Conservation (phyloP, 805 yeast species). For the Saturnispora besseyi region DNA sequence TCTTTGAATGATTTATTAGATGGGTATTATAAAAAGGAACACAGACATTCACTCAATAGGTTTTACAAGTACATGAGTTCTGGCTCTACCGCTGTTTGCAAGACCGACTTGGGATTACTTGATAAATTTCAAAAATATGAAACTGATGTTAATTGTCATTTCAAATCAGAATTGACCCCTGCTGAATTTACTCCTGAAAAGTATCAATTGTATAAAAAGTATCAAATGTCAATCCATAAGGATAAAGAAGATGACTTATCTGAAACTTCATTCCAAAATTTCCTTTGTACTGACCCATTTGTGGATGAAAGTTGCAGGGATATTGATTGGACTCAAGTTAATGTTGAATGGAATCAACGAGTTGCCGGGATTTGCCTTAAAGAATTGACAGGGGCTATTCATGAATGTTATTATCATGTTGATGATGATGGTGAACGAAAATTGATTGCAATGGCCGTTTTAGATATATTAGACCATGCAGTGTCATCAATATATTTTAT, state of each 20-base stretch:
- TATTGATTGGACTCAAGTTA: constrained; percentile 33
- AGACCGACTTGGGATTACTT: neutral
- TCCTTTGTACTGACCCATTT: constrained; percentile 66
- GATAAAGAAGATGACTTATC: constrained; percentile 44
- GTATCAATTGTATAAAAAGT: constrained; percentile 51
- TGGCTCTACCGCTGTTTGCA: neutral
- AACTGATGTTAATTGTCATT: neutral
- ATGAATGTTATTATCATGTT: constrained; percentile 61
- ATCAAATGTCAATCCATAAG: constrained; percentile 63
- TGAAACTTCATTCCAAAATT: constrained; percentile 44
- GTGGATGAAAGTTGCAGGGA: constrained; percentile 13
- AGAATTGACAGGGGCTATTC: constrained; percentile 50
- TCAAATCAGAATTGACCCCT: constrained; percentile 33
- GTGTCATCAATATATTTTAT: constrained; percentile 80
- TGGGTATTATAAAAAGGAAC: constrained; percentile 46
- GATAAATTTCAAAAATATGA: constrained; percentile 1
- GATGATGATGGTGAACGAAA: constrained; percentile 31
- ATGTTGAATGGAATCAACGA: constrained; percentile 31
- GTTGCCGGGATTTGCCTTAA: constrained; percentile 9
- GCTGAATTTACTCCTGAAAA: constrained; percentile 48
- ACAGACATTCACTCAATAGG: constrained; percentile 54
- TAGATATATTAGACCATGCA: constrained; percentile 68
- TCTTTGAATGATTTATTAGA: constrained; percentile 32
- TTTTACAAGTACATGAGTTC: constrained; percentile 35
- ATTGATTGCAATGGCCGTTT: constrained; percentile 65